Evolutionary conservation across 2,329 filamentous ascomycete species (phyloP).

Genomic region (Neonectria sp.): DNA sequence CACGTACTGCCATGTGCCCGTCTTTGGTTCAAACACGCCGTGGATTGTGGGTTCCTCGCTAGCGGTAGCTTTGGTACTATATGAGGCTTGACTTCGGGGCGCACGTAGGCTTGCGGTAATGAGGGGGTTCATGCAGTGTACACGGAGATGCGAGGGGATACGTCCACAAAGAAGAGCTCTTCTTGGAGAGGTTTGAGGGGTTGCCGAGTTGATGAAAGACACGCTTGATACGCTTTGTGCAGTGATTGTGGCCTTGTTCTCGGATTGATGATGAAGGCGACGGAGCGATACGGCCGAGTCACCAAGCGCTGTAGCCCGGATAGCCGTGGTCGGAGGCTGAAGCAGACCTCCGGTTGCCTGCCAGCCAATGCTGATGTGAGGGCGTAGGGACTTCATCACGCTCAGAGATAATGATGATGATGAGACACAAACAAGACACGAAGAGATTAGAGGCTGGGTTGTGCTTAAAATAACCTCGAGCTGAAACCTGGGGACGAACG

Average conservation of each 20-base stretch:
- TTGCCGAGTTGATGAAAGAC: not conserved
- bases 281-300: not conserved
- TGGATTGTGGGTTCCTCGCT: slow-evolving; percentile 33
- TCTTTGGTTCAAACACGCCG: slow-evolving; percentile 43
- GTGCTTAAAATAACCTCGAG: no score
- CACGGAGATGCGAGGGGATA: not conserved
- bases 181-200: not conserved
- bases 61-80: slow-evolving; percentile 5
- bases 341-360: not conserved
- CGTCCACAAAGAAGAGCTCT: not conserved
- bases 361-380: not conserved
- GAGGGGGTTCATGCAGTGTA: not conserved
- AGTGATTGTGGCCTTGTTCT: not conserved
- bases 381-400: slow-evolving; percentile 9
- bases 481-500: no score
- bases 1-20: slow-evolving; percentile 73
- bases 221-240: not conserved
- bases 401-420: not conserved
- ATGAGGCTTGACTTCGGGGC: slow-evolving; percentile 3
- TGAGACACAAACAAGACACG: no score
- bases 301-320: not conserved
- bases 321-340: not conserved
- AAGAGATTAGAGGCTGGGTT: no score
- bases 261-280: not conserved
- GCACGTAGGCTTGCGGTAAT: not conserved